Conservation (phyloP, 2,329 filamentous ascomycete genomes). For the Gaeumannomyces tritici region DNA sequence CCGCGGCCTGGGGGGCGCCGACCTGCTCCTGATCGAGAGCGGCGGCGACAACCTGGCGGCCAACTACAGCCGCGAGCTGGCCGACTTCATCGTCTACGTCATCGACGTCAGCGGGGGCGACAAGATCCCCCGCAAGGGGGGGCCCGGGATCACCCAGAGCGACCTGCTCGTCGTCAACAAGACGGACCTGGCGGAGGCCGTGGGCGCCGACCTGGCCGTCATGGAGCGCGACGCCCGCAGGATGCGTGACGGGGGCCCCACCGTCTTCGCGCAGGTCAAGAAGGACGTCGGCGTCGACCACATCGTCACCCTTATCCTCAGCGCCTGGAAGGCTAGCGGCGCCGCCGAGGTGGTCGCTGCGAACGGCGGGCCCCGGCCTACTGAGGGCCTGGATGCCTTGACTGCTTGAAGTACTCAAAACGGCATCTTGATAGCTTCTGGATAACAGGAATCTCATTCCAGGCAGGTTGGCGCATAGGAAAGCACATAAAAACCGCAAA, state of each 20-base stretch:
- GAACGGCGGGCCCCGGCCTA: constrained; percentile 47
- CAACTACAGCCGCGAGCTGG: constrained; percentile 90
- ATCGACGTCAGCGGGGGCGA: constrained; percentile 96
- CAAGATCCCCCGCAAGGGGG: constrained; percentile 93
- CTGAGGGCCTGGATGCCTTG: constrained; percentile 42
- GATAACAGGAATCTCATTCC: not conserved
- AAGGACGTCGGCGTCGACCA: constrained; percentile 74
- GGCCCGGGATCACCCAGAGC: constrained; percentile 92
- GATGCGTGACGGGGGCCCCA: constrained; percentile 92
- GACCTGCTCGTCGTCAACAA: constrained; percentile 94
- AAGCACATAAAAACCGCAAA: not conserved
- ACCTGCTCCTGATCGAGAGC: constrained; percentile 87
- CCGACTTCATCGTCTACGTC: constrained; percentile 97
- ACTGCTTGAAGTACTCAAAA: not conserved
- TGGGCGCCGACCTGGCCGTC: constrained; percentile 81
- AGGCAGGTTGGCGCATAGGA: not conserved
- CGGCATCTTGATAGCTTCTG: not conserved
- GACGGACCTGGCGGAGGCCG: constrained; percentile 82
- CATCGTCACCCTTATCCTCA: constrained; percentile 69
- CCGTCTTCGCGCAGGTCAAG: constrained; percentile 97
- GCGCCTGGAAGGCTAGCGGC: constrained; percentile 86
- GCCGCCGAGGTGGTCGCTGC: constrained; percentile 52
- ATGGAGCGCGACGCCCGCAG: constrained; percentile 93
- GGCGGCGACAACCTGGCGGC: constrained; percentile 95
- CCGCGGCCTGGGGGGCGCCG: constrained; percentile 61